phyloP scores from a whole-genome alignment of 2,329 filamentous ascomycete genomes.

The Colletotrichum echinochloae region DNA sequence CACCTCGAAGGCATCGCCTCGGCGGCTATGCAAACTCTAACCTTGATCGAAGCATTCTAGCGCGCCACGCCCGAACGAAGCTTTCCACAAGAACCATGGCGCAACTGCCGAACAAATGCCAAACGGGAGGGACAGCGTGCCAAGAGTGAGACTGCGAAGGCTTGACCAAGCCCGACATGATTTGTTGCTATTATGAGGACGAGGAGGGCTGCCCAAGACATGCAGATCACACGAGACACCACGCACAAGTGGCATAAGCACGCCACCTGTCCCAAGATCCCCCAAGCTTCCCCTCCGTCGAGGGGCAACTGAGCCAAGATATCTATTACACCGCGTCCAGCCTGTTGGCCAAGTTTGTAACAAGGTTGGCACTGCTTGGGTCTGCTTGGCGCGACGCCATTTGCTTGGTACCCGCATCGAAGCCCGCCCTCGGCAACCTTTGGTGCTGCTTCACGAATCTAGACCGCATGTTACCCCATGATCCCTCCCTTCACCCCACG shows the following conservation, averaged over 20 bases:
- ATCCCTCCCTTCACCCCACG: not conserved
- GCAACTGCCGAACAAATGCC: constrained; percentile 24
- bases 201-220: not conserved
- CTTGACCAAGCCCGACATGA: constrained; percentile 15
- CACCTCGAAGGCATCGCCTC: not conserved
- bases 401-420: constrained; percentile 25
- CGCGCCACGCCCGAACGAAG: constrained; percentile 21
- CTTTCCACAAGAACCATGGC: constrained; percentile 16
- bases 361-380: constrained; percentile 26
- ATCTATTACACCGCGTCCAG: not conserved
- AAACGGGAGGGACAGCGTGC: not conserved
- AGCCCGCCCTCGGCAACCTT: constrained; percentile 19
- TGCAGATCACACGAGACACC: not conserved
- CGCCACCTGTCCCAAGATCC: not conserved
- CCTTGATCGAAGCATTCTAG: constrained; percentile 27
- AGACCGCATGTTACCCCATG: constrained; percentile 10
- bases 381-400: constrained; percentile 32
- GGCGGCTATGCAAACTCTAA: not conserved
- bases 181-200: not conserved
- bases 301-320: not conserved
- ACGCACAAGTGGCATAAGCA: not conserved
- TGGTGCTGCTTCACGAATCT: constrained; percentile 14
- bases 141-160: constrained; percentile 30
- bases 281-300: not conserved
- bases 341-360: constrained; percentile 21